A percentile compares a stretch with the other conserved stretches of the same genome.
Conservation (phyloP, 2,329 filamentous ascomycete species). For the Verticillium alfalfae region DNA sequence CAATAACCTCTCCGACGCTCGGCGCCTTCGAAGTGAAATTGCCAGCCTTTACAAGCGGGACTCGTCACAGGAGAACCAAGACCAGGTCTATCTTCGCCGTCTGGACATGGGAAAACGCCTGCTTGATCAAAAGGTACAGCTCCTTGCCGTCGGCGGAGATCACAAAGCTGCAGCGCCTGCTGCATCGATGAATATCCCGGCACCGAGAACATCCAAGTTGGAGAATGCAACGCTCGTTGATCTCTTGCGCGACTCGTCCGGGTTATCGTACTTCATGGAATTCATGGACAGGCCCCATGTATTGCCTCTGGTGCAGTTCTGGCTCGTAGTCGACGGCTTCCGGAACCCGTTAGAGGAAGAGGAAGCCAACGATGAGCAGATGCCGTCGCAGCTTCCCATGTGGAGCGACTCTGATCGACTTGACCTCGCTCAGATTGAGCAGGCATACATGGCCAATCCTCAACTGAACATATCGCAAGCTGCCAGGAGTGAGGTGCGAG, state of each 20-base stretch:
- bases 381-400: conserved; percentile 54
- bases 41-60: conserved; percentile 88
- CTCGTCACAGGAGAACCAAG: conserved; percentile 69
- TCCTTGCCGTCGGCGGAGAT: conserved; percentile 65
- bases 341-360: conserved; percentile 87
- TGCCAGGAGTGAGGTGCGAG: conserved; percentile 63
- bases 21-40: conserved; percentile 86
- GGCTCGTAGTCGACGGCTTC: conserved; percentile 95
- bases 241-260: conserved; percentile 82
- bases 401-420: conserved; percentile 83
- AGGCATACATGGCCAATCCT: conserved; percentile 77
- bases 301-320: conserved; percentile 92
- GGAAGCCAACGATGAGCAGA: conserved; percentile 63
- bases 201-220: conserved; percentile 50
- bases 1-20: conserved; percentile 86
- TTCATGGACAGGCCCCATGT: conserved; percentile 91
- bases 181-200: conserved; percentile 16
- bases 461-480: conserved; percentile 73
- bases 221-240: conserved; percentile 76
- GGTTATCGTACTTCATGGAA: conserved; percentile 98
- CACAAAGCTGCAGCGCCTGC: conserved; percentile 25
- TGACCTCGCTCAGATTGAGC: conserved; percentile 86
- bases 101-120: conserved; percentile 88
- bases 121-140: conserved; percentile 81
- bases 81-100: conserved; percentile 80